phyloP scores from a whole-genome alignment of 768 basidiomycete genomes.

The Tylopilus sp. region DNA sequence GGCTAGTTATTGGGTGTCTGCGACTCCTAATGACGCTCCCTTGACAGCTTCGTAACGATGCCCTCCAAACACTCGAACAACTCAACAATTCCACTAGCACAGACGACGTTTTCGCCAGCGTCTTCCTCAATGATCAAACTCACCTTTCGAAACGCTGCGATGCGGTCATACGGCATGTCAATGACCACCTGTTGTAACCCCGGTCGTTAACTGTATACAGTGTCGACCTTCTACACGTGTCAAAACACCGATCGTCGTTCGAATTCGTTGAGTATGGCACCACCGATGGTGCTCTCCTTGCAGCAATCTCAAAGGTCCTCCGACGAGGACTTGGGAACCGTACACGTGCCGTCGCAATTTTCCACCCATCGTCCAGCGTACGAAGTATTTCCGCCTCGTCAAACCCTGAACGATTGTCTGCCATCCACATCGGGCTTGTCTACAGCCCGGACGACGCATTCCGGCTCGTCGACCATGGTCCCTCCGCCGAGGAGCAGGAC shows the following conservation, averaged over 20 bases:
- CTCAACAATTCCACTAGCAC: constrained; percentile 47
- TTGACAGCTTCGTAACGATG: constrained; percentile 72
- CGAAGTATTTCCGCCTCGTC: constrained; percentile 53
- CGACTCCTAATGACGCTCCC: constrained; percentile 1
- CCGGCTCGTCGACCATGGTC: constrained; percentile 91
- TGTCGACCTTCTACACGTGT: constrained; percentile 41
- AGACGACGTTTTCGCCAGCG: constrained; percentile 62
- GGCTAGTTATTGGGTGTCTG: constrained; percentile 9
- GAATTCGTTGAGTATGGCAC: constrained; percentile 54
- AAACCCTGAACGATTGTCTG: constrained; percentile 45
- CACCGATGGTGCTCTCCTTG: constrained; percentile 49
- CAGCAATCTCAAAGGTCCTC: constrained; percentile 47
- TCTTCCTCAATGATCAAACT: constrained; percentile 72
- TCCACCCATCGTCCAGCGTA: constrained; percentile 46
- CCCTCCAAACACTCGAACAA: constrained; percentile 62
- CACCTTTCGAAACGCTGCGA: constrained; percentile 71
- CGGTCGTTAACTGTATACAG: constrained; percentile 33
- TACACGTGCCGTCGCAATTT: constrained; percentile 57
- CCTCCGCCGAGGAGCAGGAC: constrained; percentile 63
- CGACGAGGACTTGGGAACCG: constrained; percentile 74
- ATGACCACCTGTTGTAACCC: background rate
- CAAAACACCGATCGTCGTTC: constrained; percentile 43
- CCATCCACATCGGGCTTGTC: constrained; percentile 70
- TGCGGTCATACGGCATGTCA: constrained; percentile 55
- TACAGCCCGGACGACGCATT: constrained; percentile 70